Conservation (phyloP, 2,329 filamentous ascomycete species). For the Ceratocystis cubensis region DNA sequence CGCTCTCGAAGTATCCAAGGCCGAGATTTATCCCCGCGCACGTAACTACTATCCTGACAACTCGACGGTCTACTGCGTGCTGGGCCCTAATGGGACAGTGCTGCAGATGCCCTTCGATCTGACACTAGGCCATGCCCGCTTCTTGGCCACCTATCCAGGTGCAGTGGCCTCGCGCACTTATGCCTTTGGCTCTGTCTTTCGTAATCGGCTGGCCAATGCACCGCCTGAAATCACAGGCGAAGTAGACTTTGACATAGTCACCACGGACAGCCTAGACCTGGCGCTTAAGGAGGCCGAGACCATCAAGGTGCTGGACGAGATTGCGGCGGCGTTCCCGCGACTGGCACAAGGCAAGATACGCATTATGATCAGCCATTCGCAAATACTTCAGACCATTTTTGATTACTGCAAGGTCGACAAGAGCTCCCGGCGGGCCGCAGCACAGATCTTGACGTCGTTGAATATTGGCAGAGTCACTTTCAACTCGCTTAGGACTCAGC, state of each 20-base stretch:
- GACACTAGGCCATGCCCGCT: slow-evolving; percentile 75
- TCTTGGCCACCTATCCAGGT: slow-evolving; percentile 58
- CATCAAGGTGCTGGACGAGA: slow-evolving; percentile 87
- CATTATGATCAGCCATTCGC: slow-evolving; percentile 81
- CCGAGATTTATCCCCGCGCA: slow-evolving; percentile 69
- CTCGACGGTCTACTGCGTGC: slow-evolving; percentile 52
- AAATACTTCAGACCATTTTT: slow-evolving; percentile 76
- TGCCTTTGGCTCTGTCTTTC: slow-evolving; percentile 77
- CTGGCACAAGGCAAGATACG: slow-evolving; percentile 63
- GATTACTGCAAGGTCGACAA: slow-evolving; percentile 72
- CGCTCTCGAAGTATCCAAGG: slow-evolving; percentile 66
- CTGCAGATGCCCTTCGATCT: slow-evolving; percentile 91
- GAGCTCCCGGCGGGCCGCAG: slow-evolving; percentile 55
- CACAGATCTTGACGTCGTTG: slow-evolving; percentile 74
- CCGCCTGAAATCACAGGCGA: slow-evolving; percentile 76
- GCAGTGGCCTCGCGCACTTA: slow-evolving; percentile 61
- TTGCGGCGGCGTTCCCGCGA: slow-evolving; percentile 67
- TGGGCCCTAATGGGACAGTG: slow-evolving; percentile 75
- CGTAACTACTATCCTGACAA: slow-evolving; percentile 58
- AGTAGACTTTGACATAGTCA: slow-evolving; percentile 94
- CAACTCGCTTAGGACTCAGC: slow-evolving; percentile 68
- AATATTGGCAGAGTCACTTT: slow-evolving; percentile 72
- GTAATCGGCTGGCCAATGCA: slow-evolving; percentile 64
- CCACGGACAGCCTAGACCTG: slow-evolving; percentile 64
- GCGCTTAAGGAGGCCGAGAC: slow-evolving; percentile 86